Evolutionary conservation across 1,284 basidiomycete genomes (phyloP), one percentile per base, ranked within the genome.

Genomic region (Pseudozyma hubeiensis): DNA sequence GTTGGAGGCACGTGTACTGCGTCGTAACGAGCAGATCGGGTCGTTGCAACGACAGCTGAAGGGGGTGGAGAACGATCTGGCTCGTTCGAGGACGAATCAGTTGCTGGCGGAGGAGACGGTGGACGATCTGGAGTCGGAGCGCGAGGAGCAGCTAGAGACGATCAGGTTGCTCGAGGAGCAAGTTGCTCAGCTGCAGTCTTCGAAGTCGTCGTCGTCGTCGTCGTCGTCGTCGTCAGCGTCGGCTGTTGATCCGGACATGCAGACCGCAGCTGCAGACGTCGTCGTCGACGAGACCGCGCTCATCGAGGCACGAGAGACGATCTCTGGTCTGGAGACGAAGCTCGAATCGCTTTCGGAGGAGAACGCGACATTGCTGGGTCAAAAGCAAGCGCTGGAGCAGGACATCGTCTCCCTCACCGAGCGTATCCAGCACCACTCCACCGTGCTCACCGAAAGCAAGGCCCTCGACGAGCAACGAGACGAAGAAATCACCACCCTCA

Each of bases 11-110:
- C 55, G 69, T 7, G 43, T 76, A 6, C 33, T 75, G 39, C 64
- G 76, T 11, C 48, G 76, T 11, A 69, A 65, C 53, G 69, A 71
- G 44, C 76, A 78, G 53, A 78, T 78, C 30, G 76, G 68, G 2
- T 44, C 34, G 24, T 68, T 75, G 6, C 76, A 78, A 48, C 49
- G 43, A 2, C 55, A 66, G 47, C 53, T 76, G 7, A 17, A 24
- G 2, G 43, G 41, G 9, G 39, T 53, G 4, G 31, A 60, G 33
- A 56, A 64, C 37, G 55, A 78, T 40, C 62, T 78, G 0, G 58
- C 66, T 9, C 45, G 61, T 4, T 56, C 66, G 4, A 33, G 57
- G 7, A 72, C 65, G 17, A 75, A 78, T 31, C 62, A 67, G 44
- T 4, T 9, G 17, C 29, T 75, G 14, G 72, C 72, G 2, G 63